Base-by-base conservation (phyloP, 768 basidiomycete genomes). In the Macrolepiota albuminosa region DNA sequence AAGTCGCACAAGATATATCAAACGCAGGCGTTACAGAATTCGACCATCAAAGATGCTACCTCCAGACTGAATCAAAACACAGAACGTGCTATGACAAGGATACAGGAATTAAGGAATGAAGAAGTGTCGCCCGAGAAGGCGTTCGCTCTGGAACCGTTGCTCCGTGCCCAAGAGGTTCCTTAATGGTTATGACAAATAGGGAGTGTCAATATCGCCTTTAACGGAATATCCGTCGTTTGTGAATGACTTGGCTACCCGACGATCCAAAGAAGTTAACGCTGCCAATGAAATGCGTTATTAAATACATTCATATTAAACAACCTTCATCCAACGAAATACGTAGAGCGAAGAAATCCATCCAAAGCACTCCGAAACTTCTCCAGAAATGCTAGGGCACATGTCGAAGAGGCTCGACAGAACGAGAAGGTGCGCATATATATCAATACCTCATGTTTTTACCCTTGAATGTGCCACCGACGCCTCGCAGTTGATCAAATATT, bases 251-350 rank as follows among this genome's bases (percentile, higher is more conserved):
- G 75, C 74, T 29, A 62, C 67, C 31, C 72, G 71, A 37, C 71
- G 79, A 11, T 66, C 74, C 8, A 64, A 71, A 13, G 58, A 63
- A 21, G 69, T 77, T 39, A 71, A 78, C 43, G 62, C 68, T 43
- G 76, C 75, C 34, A 76, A 73, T 58, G 69, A 71, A 59, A 75
- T 73, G 70, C 58, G 79, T 78, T 29, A 61, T 75, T 72, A 9
- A 42, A 16, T 29, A 47, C 31, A 54, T 29, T 26, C 33, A 18
- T 36, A 31, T 49, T 33, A n/a, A 34, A 49, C 5, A 29, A 31
- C n/a, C 18, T 40, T 54, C 11, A 43, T 54, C 7, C 10, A 43
- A 40, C 16, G n/a, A n/a, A 13, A 33, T 43, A 56, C 65, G 9
- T 62, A 79, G 73, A 75, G 42, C 63, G 67, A 60, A 42, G 58